These are phyloP conservation scores for Colletotrichum noveboracense DNA, from an alignment of 2,329 filamentous ascomycete genomes.

Conservation along the genomic window DNA sequence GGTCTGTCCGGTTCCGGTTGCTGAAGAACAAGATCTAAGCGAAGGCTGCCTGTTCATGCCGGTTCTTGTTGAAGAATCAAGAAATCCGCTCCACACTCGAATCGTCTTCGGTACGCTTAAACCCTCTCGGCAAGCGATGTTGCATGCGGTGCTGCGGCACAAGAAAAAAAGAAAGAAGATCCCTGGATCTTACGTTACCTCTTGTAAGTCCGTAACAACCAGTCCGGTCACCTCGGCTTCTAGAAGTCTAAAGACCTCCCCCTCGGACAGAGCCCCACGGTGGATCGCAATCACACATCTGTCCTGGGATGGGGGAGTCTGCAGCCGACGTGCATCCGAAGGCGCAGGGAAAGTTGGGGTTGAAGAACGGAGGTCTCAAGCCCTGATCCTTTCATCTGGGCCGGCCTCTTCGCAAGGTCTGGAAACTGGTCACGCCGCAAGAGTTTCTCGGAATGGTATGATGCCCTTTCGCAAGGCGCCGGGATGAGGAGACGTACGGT, in stretches of 20 bases:
- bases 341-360: conserved; percentile 3
- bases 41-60: background rate
- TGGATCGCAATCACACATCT: conserved; percentile 11
- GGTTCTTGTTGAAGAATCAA: background rate
- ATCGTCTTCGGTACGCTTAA: background rate
- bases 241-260: background rate
- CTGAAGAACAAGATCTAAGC: background rate
- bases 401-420: background rate
- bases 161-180: background rate
- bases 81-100: background rate
- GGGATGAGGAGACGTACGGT: background rate
- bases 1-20: background rate
- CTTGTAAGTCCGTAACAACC: background rate
- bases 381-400: conserved; percentile 10
- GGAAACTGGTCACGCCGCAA: background rate
- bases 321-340: background rate
- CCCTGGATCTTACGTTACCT: background rate
- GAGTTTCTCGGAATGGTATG: background rate
- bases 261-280: background rate
- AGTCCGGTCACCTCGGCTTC: background rate
- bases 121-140: background rate
- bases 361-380: conserved; percentile 1
- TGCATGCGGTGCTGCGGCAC: background rate
- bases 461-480: background rate
- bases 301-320: background rate